Base-by-base conservation (phyloP, 2,329 filamentous ascomycete species). In the Fusarium sp. region DNA sequence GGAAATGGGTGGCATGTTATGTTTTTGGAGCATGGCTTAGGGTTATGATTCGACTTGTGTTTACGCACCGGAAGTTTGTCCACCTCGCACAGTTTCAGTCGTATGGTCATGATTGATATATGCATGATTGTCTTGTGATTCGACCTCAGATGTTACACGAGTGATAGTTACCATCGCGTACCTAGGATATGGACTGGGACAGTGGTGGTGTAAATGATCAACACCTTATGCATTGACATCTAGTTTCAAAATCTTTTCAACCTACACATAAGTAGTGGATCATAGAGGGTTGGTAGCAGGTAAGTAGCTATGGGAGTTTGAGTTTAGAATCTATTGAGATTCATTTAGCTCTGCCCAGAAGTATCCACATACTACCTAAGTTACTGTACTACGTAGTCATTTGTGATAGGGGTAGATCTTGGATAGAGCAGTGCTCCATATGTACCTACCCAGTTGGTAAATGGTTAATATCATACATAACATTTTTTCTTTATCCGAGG, bases 1-100 rank as follows among this genome's bases (percentile, higher is more conserved):
- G 50, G 66, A 52, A 53, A 43, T 63, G 68, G 70, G 70, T 42
- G 70, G 63, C 56, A 70, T 55, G 45, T 60, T 63, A 43, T 66
- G 58, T 63, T 61, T 58, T 58, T 40, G 59, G 63, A 60, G 62
- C 63, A 55, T 67, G 69, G 53, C 48, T 69, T 55, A 70, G 64
- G 66, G 67, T 65, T 58, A 70, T 53, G 67, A 70, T 55, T 18
- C 18, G 49, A 47, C 63, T 63, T 58, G 51, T 54, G 60, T 43
- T 49, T 51, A 39, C 45, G 54, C 49, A 52, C 36, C 27, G 17
- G 53, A 43, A 54, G 25, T 46, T 52, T 46, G 46, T 49, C 53
- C 39, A 48, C 40, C 17, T 35, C 31, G 43, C 20, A 47, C 31
- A 39, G 41, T 40, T 46, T 36, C 10, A 46, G 17, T 35, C 27